Evolutionary conservation across 1,284 basidiomycete species (phyloP), one percentile per base, ranked within the genome.

Genomic region (Sanguinoderma infundibulare): DNA sequence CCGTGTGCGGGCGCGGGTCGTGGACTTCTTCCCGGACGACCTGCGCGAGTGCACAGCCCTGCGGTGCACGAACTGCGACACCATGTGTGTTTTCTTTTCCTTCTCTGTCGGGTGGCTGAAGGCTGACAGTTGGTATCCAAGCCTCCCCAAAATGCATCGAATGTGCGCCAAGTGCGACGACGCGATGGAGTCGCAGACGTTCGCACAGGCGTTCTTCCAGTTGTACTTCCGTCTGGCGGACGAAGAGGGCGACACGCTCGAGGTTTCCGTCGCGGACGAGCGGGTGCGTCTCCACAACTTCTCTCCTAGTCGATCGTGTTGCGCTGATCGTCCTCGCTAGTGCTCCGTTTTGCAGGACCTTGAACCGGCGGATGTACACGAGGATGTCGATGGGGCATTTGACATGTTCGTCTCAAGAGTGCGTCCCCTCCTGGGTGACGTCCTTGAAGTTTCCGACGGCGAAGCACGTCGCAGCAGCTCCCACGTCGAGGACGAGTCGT

Each of bases 1-100:
- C 64, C 78, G 72, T 32, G 71, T 90, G 20, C 65, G 75, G 12
- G 88, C 83, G 6, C 82, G 81, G 22, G 78, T 83, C 4, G 70
- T 83, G 7, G 85, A 87, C 68, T 87, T 84, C 68, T 81, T 77
- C 65, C 89, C 89, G 1, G 73, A 79, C 44, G 68, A 77, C 26
- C 69, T 89, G 24, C 65, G 74, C 28, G 78, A 86, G 26, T 84
- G 80, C 30, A 77, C 81, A 38, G 72, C 78, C 20, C 73, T 82
- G 38, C 74, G 74, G 57, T 91, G 89, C 70, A 78, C 73, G 7
- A 79, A 78, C 5, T 90, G 90, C 69, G 69, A 80, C 7, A 70
- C 74, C 55, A 72, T 77, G 87, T 89, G 64, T 12, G 81, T 73
- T 17, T 3, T 15, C 1, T 4, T 32, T 28, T 9, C n/a, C 6